Base-by-base conservation (phyloP, 1,139 yeast species). In the Hansenula sp. region DNA sequence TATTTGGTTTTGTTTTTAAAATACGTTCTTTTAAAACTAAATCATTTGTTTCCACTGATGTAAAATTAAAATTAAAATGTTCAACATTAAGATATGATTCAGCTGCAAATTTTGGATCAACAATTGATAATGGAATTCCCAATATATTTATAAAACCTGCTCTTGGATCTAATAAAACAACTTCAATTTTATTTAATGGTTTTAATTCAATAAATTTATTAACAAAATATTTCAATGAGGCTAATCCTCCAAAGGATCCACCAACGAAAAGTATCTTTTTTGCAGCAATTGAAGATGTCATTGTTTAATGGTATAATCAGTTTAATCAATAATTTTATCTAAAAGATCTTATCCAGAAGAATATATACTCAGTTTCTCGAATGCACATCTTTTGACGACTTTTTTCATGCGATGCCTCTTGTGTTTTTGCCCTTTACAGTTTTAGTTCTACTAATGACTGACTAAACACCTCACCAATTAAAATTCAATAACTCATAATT, bases 171-270 rank as follows among this genome's bases (percentile, higher is more conserved):
- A 76, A 56, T 33, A 76, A 42, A 0, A 71, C 65, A 2, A 69
- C 50, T 32, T 40, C 30, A 4, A 51, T 55, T 2, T 22, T 17
- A 6, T 40, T 14, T 14, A 37, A 29, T 20, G 40, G 35, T 12
- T 37, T 40, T 27, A 32, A 24, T 39, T 55, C 55, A 13, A 47
- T 45, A 37, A 66, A 57, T 27, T 64, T 64, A 28, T 56, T 55
- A 41, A 67, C 58, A 39, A 73, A 57, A 18, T 68, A 60, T 33
- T 64, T 63, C 10, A 71, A 46, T 0, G 75, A 68, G 2, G 74
- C 59, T 27, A 73, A 53, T 1, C 79, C 80, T n/a, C 73, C 71
- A 48, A 66, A 75, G 0, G 79, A 69, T 1, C 78, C 79, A 6
- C 80, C 80, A n/a, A 73, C 68, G 5, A 73, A 62, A 31, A 74